Base-by-base conservation (phyloP, 345 rosid species). In the Hirschfeldia incana region DNA sequence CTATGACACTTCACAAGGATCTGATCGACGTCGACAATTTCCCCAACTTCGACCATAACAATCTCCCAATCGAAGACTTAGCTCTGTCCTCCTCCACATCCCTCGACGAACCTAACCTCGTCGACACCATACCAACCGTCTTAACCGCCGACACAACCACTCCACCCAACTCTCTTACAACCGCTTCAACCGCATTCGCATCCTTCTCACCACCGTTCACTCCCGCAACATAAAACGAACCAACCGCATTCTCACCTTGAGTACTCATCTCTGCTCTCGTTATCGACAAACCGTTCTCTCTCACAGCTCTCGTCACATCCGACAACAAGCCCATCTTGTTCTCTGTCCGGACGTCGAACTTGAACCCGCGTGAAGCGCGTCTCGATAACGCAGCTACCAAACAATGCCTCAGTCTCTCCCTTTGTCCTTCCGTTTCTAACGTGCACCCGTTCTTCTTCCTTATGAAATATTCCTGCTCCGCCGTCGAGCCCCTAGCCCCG, bases 381-480 rank as follows among this genome's bases (percentile, higher is more conserved):
- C 98, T 85, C 65, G 90, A 89, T 6, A 88, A 84, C 8, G 98
- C 95, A 12, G 97, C 98, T 11, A 95, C 86, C 74, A 95, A 84
- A 77, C 90, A 88, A 49, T 86, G 87, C 1, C 83, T 78, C 34
- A 95, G 86, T 33, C 74, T 85, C 3, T 37, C 84, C 84, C 93
- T 81, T 70, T 93, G 90, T 12, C 2, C 62, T 21, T 91, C 89
- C 3, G 90, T 84, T 39, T 87, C 87, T 83, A 88, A 70, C 28
- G 89, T 86, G 82, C 90, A 82, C 0, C 97, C 99, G 59, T 90
- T 91, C 76, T 86, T 86, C 49, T 86, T 94, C 77, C 98, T 81
- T 70, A 95, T 83, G 75, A 88, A 95, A 76, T 93, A 95, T 80
- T 95, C 98, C 93, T 95, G 90, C 39, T 91, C 88, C 16, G 99